Percentiles rank a stretch among this genome's conserved stretches.
phyloP scores from a whole-genome alignment of 179 eudicot species.

The Spergularia azorica region DNA sequence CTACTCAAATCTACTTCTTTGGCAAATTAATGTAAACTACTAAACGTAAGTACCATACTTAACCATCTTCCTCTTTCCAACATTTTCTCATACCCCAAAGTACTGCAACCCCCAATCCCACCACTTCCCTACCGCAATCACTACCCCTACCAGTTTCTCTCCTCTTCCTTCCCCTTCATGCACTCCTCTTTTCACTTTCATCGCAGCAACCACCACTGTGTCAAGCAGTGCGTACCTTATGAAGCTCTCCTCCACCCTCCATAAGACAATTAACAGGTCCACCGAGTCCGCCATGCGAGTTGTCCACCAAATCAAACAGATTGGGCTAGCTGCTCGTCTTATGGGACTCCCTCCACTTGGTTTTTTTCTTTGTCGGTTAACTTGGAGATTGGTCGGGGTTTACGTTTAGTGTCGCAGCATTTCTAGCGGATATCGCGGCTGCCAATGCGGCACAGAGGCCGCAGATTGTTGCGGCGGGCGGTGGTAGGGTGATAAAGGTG shows the following conservation, averaged over 20 bases:
- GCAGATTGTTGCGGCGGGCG: constrained; percentile 84
- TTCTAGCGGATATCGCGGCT: constrained; percentile 92
- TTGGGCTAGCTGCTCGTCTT: constrained; percentile 75
- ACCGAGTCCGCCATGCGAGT: constrained; percentile 45
- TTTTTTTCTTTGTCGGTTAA: constrained; percentile 64
- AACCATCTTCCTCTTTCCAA: too few species aligned
- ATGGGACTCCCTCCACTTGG: constrained; percentile 73
- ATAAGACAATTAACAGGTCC: constrained; percentile 44
- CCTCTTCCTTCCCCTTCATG: constrained; percentile 19
- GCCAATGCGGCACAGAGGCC: constrained; percentile 70
- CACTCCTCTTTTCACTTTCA: constrained; percentile 23
- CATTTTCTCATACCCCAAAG: too few species aligned
- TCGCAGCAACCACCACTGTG: constrained; percentile 40
- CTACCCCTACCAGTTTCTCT: constrained; percentile 20
- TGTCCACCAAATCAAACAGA: constrained; percentile 55
- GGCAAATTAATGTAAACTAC: too few species aligned
- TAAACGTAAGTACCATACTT: too few species aligned
- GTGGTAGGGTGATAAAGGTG: constrained; percentile 51
- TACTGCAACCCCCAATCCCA: too few species aligned
- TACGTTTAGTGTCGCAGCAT: constrained; percentile 81
- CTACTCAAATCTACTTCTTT: too few species aligned
- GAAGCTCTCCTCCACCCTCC: constrained; percentile 33
- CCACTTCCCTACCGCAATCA: too few species aligned
- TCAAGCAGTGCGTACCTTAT: constrained; percentile 35
- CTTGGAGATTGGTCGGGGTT: constrained; percentile 78